Evolutionary conservation across 768 basidiomycete species (phyloP).

Genomic region (Thelephora aurantiotincta): DNA sequence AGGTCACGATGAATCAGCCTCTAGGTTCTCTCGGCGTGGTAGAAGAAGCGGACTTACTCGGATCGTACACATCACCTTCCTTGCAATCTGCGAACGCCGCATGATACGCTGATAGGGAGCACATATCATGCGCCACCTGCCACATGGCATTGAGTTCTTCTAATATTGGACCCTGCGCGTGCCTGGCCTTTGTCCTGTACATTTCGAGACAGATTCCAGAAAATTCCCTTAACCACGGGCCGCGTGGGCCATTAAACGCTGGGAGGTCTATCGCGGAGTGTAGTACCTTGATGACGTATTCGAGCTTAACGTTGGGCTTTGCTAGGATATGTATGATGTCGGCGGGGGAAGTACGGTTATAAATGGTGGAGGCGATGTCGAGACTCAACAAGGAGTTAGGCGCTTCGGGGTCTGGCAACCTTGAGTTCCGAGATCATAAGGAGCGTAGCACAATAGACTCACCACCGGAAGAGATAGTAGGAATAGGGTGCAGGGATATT

Average conservation of each 20-base stretch:
- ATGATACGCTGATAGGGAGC: constrained; percentile 44
- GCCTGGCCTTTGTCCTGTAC: constrained; percentile 21
- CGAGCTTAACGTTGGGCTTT: constrained; percentile 22
- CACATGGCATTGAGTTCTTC: constrained; percentile 34
- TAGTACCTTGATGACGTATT: constrained; percentile 32
- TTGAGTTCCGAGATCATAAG: not conserved
- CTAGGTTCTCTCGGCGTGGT: not conserved
- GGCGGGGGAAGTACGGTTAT: constrained; percentile 34
- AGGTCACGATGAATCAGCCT: constrained; percentile 3
- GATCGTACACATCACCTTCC: constrained; percentile 46
- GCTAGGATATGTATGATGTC: constrained; percentile 49
- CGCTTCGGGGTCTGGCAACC: not conserved
- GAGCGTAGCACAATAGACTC: not conserved
- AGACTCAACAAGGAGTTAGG: constrained; percentile 2
- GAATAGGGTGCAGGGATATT: constrained; percentile 10
- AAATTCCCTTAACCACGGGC: constrained; percentile 33
- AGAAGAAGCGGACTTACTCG: constrained; percentile 27
- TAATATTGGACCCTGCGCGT: constrained; percentile 19
- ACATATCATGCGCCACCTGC: constrained; percentile 51
- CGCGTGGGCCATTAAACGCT: constrained; percentile 16
- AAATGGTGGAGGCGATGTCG: constrained; percentile 27
- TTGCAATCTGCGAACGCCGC: constrained; percentile 54
- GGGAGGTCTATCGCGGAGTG: constrained; percentile 27
- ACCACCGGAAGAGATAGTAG: constrained; percentile 1
- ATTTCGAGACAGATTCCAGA: constrained; percentile 32